Percentiles rank a stretch among this genome's conserved stretches.
Conservation (phyloP, 441 rosid genomes). For the Eutrema salsugineum region DNA sequence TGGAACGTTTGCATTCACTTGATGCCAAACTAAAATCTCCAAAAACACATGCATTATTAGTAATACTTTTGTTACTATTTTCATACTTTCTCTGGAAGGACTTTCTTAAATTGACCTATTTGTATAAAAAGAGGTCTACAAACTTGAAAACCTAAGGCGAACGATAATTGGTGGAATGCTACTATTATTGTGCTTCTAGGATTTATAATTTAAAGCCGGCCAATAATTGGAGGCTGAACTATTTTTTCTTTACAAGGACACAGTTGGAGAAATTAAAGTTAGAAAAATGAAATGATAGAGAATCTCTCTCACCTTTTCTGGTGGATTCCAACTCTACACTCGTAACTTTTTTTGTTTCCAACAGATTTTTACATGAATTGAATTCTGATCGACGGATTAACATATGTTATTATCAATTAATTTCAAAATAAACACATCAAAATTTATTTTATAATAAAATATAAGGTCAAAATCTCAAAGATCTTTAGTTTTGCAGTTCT, state of each 20-base stretch:
- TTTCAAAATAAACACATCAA: too few relatives aligned
- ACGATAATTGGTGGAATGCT: constrained; percentile 10
- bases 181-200: constrained; percentile 24
- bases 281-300: constrained; percentile 10
- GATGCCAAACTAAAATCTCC: background rate
- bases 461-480: background rate
- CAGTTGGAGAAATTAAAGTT: constrained; percentile 23
- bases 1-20: background rate
- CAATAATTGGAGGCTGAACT: constrained; percentile 30
- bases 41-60: constrained; percentile 6
- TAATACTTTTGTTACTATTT: background rate
- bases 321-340: constrained; percentile 34
- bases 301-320: constrained; percentile 20
- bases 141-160: constrained; percentile 13
- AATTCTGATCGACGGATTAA: too few relatives aligned
- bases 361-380: background rate
- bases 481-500: background rate
- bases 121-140: constrained; percentile 6
- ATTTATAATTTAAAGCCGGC: constrained; percentile 12
- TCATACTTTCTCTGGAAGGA: constrained; percentile 12
- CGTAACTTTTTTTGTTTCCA: constrained; percentile 20
- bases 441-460: background rate
- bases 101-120: constrained; percentile 1
- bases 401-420: too few relatives aligned
- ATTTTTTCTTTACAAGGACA: background rate